phyloP scores from a whole-genome alignment of 371 early-diverging fungal genomes.

The Saksenaea oblongispora region DNA sequence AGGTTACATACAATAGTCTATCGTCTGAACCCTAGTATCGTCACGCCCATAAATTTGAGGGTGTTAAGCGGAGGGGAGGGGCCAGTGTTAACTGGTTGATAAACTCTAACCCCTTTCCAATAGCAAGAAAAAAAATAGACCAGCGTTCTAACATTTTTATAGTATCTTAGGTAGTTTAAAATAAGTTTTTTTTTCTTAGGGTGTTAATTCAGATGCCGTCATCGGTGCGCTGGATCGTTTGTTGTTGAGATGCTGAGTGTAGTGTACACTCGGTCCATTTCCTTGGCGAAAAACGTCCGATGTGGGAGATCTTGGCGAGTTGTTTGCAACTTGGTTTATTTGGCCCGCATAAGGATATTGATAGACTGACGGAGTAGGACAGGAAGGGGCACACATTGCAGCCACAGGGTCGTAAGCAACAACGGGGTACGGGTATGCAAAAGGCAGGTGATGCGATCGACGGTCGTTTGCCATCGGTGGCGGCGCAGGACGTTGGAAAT shows the following conservation, averaged over 20 bases:
- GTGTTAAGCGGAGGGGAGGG: background rate
- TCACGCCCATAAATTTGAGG: background rate
- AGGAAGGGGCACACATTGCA: background rate
- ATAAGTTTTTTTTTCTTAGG: background rate
- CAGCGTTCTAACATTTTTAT: background rate
- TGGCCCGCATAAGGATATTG: constrained; percentile 1
- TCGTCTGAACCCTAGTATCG: no score
- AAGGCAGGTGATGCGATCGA: constrained; percentile 2
- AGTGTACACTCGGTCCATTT: background rate
- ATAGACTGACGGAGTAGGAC: background rate
- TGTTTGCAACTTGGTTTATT: background rate
- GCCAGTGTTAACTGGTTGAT: background rate
- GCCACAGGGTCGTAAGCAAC: background rate
- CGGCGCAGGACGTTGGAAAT: background rate
- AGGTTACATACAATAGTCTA: no score
- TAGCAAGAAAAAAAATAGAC: background rate
- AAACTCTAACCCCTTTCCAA: background rate
- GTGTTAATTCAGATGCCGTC: background rate
- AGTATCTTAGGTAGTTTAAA: background rate
- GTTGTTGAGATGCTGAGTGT: background rate
- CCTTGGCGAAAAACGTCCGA: constrained; percentile 1
- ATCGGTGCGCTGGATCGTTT: background rate
- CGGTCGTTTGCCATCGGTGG: background rate
- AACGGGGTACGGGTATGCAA: background rate
- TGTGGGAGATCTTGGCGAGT: background rate